Percentiles rank a stretch among this genome's conserved stretches.
Evolutionary conservation across 2,329 filamentous ascomycete species (phyloP).

Genomic region (Xylariaceae sp.): DNA sequence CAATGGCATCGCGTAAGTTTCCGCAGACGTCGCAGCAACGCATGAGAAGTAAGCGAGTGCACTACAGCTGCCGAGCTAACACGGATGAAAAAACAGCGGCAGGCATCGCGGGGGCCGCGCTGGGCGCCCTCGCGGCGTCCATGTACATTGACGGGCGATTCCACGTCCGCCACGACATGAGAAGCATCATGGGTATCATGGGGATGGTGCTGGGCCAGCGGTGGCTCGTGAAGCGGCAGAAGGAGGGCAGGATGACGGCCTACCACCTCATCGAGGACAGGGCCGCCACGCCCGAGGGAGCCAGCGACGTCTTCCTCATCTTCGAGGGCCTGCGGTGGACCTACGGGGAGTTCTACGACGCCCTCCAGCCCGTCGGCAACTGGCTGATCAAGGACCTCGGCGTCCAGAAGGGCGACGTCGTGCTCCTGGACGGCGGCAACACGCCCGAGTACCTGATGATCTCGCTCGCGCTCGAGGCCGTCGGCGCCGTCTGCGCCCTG

Average conservation of each 20-base stretch:
- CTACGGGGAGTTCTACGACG: constrained; percentile 48
- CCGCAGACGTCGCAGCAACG: too few relatives aligned
- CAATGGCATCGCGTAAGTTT: too few relatives aligned
- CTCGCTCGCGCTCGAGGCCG: constrained; percentile 59
- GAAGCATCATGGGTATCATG: constrained; percentile 7
- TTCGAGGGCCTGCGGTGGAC: constrained; percentile 58
- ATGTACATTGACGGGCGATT: constrained; percentile 16
- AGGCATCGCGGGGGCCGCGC: constrained; percentile 10
- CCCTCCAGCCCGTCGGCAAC: constrained; percentile 52
- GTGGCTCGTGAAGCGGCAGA: constrained; percentile 31
- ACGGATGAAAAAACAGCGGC: constrained; percentile 6
- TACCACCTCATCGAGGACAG: constrained; percentile 25
- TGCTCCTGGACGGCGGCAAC: constrained; percentile 62
- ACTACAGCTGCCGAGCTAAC: too few relatives aligned
- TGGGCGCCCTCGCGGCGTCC: constrained; percentile 9
- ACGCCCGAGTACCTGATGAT: constrained; percentile 60
- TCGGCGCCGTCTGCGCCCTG: constrained; percentile 61
- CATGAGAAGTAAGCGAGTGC: too few relatives aligned
- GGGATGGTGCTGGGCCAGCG: neutral
- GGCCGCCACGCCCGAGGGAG: constrained; percentile 18
- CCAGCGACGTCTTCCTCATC: constrained; percentile 36
- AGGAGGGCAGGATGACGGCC: constrained; percentile 19
- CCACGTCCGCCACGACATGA: constrained; percentile 14
- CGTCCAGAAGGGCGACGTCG: constrained; percentile 53
- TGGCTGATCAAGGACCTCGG: constrained; percentile 54